These are phyloP conservation scores for Austroboletus eburneus DNA, from an alignment of 768 basidiomycete genomes.

Conservation along the genomic window DNA sequence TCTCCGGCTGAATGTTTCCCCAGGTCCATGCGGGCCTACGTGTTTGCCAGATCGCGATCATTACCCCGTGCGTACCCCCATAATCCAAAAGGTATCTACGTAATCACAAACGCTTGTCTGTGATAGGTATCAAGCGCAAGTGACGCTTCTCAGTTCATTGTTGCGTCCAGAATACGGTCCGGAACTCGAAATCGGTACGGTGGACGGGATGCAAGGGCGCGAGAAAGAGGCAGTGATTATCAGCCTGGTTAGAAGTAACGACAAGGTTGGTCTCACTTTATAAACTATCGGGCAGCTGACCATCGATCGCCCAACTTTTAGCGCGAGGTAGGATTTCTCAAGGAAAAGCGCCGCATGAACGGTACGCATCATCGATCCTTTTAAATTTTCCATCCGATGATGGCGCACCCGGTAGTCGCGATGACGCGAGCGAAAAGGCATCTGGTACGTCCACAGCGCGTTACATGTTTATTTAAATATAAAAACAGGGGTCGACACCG, in stretches of 20 bases:
- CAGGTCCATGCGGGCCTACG: conserved; percentile 60
- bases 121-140: conserved; percentile 85
- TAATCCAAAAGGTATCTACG: too few relatives aligned
- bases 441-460: conserved; percentile 52
- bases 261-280: conserved; percentile 47
- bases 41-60: conserved; percentile 75
- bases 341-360: conserved; percentile 89
- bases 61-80: conserved; percentile 75
- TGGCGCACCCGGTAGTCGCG: conserved; percentile 48
- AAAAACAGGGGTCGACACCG: neutral
- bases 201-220: conserved; percentile 96
- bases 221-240: conserved; percentile 95
- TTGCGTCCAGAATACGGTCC: conserved; percentile 67
- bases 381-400: too few relatives aligned
- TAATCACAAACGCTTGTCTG: too few relatives aligned
- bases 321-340: conserved; percentile 92
- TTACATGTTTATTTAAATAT: neutral
- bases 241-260: conserved; percentile 89
- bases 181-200: conserved; percentile 84
- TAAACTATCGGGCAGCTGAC: too few relatives aligned
- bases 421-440: conserved; percentile 92
- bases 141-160: conserved; percentile 73
- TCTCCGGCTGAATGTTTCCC: conserved; percentile 1
- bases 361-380: conserved; percentile 35
- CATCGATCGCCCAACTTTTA: conserved; percentile 24